Conservation (phyloP, 306 rosid genomes). For the Cajanus cajan region DNA sequence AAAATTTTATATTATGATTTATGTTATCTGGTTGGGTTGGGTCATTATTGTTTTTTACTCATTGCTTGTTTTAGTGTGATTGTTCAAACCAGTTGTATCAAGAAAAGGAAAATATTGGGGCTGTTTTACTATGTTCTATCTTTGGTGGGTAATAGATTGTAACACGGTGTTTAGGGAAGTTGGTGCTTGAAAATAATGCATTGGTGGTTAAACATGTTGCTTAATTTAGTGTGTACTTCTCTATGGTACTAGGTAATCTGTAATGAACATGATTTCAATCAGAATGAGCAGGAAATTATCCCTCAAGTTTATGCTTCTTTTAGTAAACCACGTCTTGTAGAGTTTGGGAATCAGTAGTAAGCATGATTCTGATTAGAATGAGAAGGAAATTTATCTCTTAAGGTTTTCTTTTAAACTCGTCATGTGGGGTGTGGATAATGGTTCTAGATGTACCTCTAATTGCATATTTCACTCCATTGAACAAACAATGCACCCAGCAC, state of each 20-base stretch:
- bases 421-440: background rate
- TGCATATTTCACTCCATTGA: background rate
- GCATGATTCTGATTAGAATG: background rate
- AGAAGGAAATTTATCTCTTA: background rate
- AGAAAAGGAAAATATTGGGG: background rate
- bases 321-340: background rate
- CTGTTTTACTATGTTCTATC: background rate
- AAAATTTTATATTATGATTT: background rate
- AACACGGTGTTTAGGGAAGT: background rate
- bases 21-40: constrained; percentile 4
- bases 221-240: background rate
- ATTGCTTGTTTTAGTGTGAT: background rate
- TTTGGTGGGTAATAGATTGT: background rate
- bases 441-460: background rate
- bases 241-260: background rate
- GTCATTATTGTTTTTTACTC: background rate
- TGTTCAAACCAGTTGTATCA: background rate
- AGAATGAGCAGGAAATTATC: background rate
- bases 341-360: background rate
- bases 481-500: background rate
- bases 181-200: background rate
- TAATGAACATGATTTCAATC: background rate
- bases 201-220: background rate
- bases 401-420: background rate
- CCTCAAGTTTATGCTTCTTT: background rate